Percentiles rank a stretch among this genome's conserved stretches.
Conservation (phyloP, 2,329 filamentous ascomycete genomes). For the Colletotrichum sp. region DNA sequence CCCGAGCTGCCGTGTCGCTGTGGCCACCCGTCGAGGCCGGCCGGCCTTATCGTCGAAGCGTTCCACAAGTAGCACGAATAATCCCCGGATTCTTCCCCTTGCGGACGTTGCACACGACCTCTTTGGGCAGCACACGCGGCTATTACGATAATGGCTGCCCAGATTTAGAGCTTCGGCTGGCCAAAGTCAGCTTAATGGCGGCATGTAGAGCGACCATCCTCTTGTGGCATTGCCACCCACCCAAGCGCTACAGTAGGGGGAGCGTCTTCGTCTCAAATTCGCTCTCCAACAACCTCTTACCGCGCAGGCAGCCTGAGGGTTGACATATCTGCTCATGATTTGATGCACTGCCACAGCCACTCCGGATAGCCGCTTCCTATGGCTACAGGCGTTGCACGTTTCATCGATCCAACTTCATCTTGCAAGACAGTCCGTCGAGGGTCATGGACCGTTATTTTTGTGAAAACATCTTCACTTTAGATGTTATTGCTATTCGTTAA, state of each 20-base stretch:
- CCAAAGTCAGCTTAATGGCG: background rate
- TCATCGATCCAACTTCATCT: background rate
- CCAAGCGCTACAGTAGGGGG: background rate
- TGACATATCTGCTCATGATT: background rate
- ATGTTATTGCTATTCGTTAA: background rate
- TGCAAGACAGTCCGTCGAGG: background rate
- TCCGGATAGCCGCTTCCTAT: background rate
- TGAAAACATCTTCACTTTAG: background rate
- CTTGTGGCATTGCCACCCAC: background rate
- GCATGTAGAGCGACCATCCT: background rate
- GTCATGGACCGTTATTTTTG: background rate
- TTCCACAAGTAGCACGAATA: background rate
- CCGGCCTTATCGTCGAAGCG: slow-evolving; percentile 3
- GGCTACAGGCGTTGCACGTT: background rate
- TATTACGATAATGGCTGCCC: background rate
- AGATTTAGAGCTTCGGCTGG: background rate
- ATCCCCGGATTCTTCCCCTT: slow-evolving; percentile 1
- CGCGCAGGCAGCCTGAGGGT: background rate
- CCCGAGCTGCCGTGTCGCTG: background rate
- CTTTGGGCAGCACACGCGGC: background rate
- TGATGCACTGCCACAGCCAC: background rate
- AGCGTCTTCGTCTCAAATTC: background rate
- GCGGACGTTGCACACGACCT: background rate
- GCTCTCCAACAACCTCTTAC: background rate
- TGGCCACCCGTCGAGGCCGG: background rate